Evolutionary conservation across 1,284 basidiomycete species (phyloP).

Genomic region (Lignosus rhinocerotis): DNA sequence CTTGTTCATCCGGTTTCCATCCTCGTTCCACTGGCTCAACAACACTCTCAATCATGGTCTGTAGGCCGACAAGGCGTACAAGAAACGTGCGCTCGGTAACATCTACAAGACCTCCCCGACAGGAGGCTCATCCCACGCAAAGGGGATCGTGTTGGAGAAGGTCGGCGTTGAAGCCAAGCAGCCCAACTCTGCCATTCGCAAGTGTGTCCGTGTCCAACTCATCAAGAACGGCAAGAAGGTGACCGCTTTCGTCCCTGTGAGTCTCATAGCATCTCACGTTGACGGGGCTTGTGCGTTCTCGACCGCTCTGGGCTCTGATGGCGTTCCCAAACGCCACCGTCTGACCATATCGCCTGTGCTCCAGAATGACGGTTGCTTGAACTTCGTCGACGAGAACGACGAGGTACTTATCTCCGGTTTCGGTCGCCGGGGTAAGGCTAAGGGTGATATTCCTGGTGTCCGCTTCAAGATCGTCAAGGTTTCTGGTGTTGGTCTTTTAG

Average conservation of each 20-base stretch:
- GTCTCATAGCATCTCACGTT: constrained; percentile 19
- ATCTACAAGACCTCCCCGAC: constrained; percentile 99
- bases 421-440: constrained; percentile 99
- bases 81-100: constrained; percentile 99
- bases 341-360: constrained; percentile 22
- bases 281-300: constrained; percentile 1
- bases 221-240: constrained; percentile 99
- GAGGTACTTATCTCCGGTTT: constrained; percentile 99
- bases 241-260: constrained; percentile 79
- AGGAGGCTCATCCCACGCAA: constrained; percentile 99
- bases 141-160: constrained; percentile 99
- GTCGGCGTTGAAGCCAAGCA: constrained; percentile 94
- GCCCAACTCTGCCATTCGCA: constrained; percentile 99
- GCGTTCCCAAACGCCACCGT: background rate
- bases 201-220: constrained; percentile 99
- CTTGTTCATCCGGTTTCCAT: background rate
- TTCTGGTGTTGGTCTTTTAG: constrained; percentile 97
- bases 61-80: constrained; percentile 98
- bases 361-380: constrained; percentile 98
- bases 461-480: constrained; percentile 99
- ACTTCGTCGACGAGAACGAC: constrained; percentile 99
- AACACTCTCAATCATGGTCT: background rate
- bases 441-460: constrained; percentile 96
- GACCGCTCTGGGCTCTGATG: constrained; percentile 18
- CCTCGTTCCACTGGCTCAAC: constrained; percentile 2